Evolutionary conservation across 352 stramenopile genomes (phyloP).

Genomic region (Phytophthora parvispora): DNA sequence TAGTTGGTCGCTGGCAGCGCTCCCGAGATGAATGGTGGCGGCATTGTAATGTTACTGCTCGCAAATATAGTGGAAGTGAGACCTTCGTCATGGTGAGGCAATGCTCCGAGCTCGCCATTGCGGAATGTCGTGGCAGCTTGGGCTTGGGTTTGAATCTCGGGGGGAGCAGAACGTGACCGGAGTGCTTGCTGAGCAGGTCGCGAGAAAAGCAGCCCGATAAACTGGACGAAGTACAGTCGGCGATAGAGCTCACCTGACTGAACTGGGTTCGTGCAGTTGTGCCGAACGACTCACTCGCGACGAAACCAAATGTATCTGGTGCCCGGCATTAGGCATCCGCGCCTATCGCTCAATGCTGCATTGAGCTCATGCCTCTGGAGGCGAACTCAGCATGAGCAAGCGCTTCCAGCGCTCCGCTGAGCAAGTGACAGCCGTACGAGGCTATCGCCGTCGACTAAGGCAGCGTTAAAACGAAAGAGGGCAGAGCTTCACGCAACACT

Average conservation of each 20-base stretch:
- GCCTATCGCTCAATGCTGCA: not conserved
- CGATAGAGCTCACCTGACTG: conserved; percentile 10
- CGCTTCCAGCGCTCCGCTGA: not conserved
- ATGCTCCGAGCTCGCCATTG: not conserved
- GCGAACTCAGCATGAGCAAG: not conserved
- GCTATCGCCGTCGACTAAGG: not conserved
- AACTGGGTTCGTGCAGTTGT: conserved; percentile 9
- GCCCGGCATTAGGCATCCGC: not conserved
- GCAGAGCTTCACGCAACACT: not conserved
- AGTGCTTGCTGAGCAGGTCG: not conserved
- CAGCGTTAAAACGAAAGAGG: not conserved
- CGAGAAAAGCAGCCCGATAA: not conserved
- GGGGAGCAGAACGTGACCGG: not conserved
- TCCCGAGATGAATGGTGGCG: not conserved
- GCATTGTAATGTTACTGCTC: conserved; percentile 5
- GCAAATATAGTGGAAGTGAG: conserved; percentile 7
- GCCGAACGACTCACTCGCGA: not conserved
- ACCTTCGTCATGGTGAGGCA: not conserved
- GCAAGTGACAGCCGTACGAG: not conserved
- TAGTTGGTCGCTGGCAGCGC: not conserved
- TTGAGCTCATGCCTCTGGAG: not conserved
- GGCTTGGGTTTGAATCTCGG: not conserved
- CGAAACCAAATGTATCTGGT: not conserved
- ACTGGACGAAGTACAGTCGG: not conserved
- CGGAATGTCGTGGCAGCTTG: not conserved